Evolutionary conservation across 1,284 basidiomycete genomes (phyloP).

Genomic region (Pseudozyma hubeiensis): DNA sequence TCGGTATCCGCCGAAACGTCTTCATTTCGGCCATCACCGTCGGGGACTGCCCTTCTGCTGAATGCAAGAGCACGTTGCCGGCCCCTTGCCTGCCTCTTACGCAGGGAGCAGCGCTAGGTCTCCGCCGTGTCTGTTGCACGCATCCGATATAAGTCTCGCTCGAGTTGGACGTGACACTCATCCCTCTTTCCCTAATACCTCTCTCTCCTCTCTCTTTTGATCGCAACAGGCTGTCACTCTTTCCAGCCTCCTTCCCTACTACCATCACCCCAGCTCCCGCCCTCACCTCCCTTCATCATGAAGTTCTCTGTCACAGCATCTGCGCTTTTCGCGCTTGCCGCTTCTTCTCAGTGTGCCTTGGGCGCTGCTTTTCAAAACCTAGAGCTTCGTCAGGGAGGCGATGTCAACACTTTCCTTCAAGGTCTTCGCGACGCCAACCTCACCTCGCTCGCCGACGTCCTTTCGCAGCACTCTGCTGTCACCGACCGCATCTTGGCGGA

Average conservation of each 20-base stretch:
- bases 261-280: background rate
- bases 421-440: constrained; percentile 48
- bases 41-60: too few relatives aligned
- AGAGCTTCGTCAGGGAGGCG: constrained; percentile 40
- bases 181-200: constrained; percentile 1
- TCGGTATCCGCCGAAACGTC: too few relatives aligned
- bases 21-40: too few relatives aligned
- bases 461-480: constrained; percentile 40
- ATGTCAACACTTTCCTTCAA: constrained; percentile 44
- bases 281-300: constrained; percentile 13
- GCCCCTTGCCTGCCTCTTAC: background rate
- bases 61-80: background rate
- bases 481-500: constrained; percentile 49
- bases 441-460: constrained; percentile 44
- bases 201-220: constrained; percentile 12
- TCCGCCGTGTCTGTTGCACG: background rate
- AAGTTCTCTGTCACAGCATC: constrained; percentile 27
- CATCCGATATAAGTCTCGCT: constrained; percentile 27
- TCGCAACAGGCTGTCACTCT: constrained; percentile 35
- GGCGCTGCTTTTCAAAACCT: constrained; percentile 37
- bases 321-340: constrained; percentile 21
- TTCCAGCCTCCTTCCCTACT: constrained; percentile 28
- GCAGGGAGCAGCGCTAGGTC: background rate
- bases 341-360: constrained; percentile 11
- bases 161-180: background rate